These are phyloP conservation scores for Sporothrix inflata DNA, from an alignment of 2,329 filamentous ascomycete genomes.

Conservation along the genomic window DNA sequence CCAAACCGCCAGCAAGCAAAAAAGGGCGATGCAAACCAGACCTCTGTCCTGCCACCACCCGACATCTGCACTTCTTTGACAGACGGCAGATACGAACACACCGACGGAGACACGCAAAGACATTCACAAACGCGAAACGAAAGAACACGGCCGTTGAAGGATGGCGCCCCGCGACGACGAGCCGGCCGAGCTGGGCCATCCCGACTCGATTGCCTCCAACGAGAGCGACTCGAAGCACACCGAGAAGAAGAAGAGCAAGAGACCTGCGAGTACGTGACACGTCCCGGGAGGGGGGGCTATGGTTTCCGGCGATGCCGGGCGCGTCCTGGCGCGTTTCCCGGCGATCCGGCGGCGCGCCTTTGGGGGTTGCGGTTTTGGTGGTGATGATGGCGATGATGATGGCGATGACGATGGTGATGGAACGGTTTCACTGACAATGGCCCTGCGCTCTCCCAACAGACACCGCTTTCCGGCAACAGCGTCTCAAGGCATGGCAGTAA, in stretches of 20 bases:
- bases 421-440: neutral
- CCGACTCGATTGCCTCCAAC: conserved; percentile 60
- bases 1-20: neutral
- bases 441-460: conserved; percentile 55
- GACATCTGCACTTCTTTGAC: neutral
- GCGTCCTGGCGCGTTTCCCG: neutral
- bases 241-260: conserved; percentile 87
- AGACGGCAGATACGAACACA: neutral
- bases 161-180: conserved; percentile 36
- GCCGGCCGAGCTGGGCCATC: conserved; percentile 45
- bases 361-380: neutral
- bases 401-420: conserved; percentile 9
- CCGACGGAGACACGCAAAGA: neutral
- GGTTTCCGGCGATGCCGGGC: neutral
- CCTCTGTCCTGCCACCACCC: neutral
- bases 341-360: conserved; percentile 19
- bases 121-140: neutral
- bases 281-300: neutral
- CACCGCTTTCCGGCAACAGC: conserved; percentile 95
- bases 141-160: neutral
- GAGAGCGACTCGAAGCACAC: conserved; percentile 54
- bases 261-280: conserved; percentile 74
- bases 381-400: neutral
- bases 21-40: neutral
- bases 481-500: conserved; percentile 98